Conservation (phyloP, 1,284 basidiomycete species). For the Tremellales sp. region DNA sequence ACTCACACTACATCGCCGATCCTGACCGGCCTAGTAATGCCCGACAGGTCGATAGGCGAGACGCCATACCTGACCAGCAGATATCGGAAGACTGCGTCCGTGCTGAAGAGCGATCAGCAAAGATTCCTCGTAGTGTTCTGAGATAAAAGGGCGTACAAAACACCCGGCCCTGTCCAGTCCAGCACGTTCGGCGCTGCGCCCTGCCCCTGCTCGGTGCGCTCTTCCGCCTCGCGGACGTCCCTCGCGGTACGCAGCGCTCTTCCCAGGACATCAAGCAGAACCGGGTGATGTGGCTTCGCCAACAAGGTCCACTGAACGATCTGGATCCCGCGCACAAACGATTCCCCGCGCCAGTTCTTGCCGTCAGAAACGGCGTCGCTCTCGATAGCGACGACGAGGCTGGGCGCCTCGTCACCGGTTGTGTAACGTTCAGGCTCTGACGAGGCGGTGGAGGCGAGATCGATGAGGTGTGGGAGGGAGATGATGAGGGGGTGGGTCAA, state of each 20-base stretch:
- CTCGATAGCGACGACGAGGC: slow-evolving; percentile 23
- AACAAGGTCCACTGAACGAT: slow-evolving; percentile 34
- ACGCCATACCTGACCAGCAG: slow-evolving; percentile 28
- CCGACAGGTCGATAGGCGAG: slow-evolving; percentile 16
- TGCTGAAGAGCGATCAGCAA: slow-evolving; percentile 2
- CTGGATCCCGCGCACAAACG: slow-evolving; percentile 24
- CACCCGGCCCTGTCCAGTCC: slow-evolving; percentile 31
- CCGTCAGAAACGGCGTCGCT: slow-evolving; percentile 6
- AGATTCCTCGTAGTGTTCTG: too few relatives aligned
- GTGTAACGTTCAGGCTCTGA: background rate
- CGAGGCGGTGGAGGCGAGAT: background rate
- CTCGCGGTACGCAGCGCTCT: slow-evolving; percentile 17
- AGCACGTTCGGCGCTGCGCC: slow-evolving; percentile 16
- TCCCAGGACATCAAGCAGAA: slow-evolving; percentile 30
- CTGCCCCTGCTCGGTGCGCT: background rate
- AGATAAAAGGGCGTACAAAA: slow-evolving; percentile 18
- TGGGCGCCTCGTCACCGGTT: slow-evolving; percentile 9
- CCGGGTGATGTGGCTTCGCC: slow-evolving; percentile 26
- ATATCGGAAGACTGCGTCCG: slow-evolving; percentile 26
- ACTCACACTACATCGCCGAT: slow-evolving; percentile 29
- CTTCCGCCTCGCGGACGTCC: slow-evolving; percentile 6
- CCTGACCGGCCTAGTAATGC: slow-evolving; percentile 12
- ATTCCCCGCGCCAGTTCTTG: slow-evolving; percentile 14
- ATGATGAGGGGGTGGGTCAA: slow-evolving; percentile 8
- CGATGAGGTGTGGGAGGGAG: slow-evolving; percentile 14